Conservation (phyloP, 2,329 filamentous ascomycete genomes). For the Leptodontidium sp. region DNA sequence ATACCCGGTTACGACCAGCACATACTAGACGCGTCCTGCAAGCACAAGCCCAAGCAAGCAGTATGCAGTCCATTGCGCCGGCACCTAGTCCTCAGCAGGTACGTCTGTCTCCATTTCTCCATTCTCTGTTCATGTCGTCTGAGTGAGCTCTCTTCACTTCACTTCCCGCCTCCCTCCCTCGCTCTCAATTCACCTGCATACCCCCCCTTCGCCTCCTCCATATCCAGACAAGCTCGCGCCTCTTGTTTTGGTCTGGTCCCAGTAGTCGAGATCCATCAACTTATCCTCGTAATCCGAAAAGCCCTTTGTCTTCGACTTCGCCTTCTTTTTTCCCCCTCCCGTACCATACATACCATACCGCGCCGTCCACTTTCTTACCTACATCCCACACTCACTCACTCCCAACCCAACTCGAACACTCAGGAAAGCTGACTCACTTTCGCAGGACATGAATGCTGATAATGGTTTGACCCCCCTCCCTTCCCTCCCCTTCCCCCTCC, state of each 20-base stretch:
- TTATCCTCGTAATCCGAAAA: conserved; percentile 28
- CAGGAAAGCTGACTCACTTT: conserved; percentile 42
- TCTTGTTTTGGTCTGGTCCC: conserved; percentile 3
- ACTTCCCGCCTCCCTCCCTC: conserved; percentile 20
- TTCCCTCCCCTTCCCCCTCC: conserved; percentile 7
- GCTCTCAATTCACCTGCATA: conserved; percentile 17
- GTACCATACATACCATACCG: background rate
- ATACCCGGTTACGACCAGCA: too few relatives aligned
- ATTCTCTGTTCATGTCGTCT: background rate
- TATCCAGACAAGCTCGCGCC: conserved; percentile 1
- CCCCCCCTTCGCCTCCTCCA: background rate
- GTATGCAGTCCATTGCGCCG: conserved; percentile 46
- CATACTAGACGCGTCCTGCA: too few relatives aligned
- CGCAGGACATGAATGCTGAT: conserved; percentile 45
- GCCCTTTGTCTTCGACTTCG: background rate
- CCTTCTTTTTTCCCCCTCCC: conserved; percentile 24
- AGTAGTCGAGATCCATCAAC: conserved; percentile 17
- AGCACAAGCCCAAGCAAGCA: background rate
- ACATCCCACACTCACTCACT: background rate
- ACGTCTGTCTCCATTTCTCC: conserved; percentile 22
- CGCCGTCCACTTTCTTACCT: conserved; percentile 11
- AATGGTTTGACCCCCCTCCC: conserved; percentile 39
- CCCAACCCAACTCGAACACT: background rate
- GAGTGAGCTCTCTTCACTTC: conserved; percentile 14
- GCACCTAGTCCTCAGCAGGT: conserved; percentile 44